Base-by-base conservation (phyloP, 2,329 filamentous ascomycete species). In the Phaeomoniella chlamydospora region DNA sequence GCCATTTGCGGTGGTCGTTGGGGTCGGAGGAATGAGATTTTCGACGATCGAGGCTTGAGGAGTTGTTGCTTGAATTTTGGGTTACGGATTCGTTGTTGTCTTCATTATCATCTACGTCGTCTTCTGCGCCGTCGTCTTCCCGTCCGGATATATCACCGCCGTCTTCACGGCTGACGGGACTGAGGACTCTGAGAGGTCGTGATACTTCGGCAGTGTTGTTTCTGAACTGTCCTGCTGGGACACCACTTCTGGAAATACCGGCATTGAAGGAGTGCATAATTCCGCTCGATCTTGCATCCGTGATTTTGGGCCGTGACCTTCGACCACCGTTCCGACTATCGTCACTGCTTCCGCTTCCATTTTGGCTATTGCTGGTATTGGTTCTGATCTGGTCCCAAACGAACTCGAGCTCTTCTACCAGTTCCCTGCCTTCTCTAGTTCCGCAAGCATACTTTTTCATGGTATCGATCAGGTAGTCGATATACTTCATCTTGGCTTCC, bases 341-440 rank as follows among this genome's bases (percentile, higher is more conserved):
- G 16, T 42, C 41, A 18, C 43, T 43, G 17, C 39, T 18, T 3
- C 34, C 40, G 30, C 35, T 40, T 31, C 18, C 35, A 15, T 17
- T 38, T 42, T 2, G 57, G 54, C 13, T 49, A 70, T 55, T 29
- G 76, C 74, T 57, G 5, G 67, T 74, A 49, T 88, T 94, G 47
- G 80, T 80, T 57, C 90, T 93, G 48, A 98, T 88, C 56, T 96
- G 90, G 48, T 94, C 86, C 90, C 90, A 98, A 29, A 98, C 88
- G 50, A 96, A 98, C 59, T 98, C 90, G n/a, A 98, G 73, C 57
- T 98, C 90, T 6, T 77, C 70, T 26, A 96, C 87, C 29, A 98
- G 69, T 58, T 93, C 87, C 40, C 79, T 72, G 5, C 85, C 85
- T 54, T 94, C 86, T 34, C 59, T 51, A 0, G 86, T 94, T 29